Evolutionary conservation across 1,139 yeast genomes (phyloP).

Genomic region (Sugiyamaella japonica): DNA sequence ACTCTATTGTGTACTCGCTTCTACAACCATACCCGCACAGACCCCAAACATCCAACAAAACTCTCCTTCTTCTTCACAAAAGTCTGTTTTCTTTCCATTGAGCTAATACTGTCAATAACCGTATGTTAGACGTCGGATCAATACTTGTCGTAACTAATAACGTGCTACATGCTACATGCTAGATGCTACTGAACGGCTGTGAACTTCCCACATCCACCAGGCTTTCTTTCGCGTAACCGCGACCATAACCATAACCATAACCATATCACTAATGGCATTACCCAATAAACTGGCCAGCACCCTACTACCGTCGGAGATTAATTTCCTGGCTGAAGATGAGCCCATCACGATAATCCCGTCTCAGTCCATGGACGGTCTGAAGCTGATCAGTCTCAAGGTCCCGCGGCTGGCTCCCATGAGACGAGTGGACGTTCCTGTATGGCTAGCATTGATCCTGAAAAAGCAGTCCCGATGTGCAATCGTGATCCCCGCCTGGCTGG

Average conservation of each 20-base stretch:
- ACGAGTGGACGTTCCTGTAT: slow-evolving; percentile 71
- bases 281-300: slow-evolving; percentile 58
- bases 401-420: slow-evolving; percentile 68
- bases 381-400: slow-evolving; percentile 54
- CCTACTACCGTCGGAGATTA: slow-evolving; percentile 75
- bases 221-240: background rate
- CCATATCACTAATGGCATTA: slow-evolving; percentile 55
- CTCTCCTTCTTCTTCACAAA: too few species aligned
- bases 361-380: slow-evolving; percentile 62
- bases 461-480: slow-evolving; percentile 84
- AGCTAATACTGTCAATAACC: too few species aligned
- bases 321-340: slow-evolving; percentile 83
- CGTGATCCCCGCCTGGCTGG: slow-evolving; percentile 88
- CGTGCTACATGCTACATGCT: too few species aligned
- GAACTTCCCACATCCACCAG: background rate
- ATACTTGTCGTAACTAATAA: too few species aligned
- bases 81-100: too few species aligned
- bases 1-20: too few species aligned
- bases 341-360: slow-evolving; percentile 71
- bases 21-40: too few species aligned
- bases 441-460: slow-evolving; percentile 84
- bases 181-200: background rate
- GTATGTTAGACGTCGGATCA: too few species aligned
- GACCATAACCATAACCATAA: background rate
- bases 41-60: too few species aligned